These are phyloP conservation scores for Ascocoryne sarcoides DNA, from an alignment of 2,329 filamentous ascomycete genomes.

Conservation along the genomic window DNA sequence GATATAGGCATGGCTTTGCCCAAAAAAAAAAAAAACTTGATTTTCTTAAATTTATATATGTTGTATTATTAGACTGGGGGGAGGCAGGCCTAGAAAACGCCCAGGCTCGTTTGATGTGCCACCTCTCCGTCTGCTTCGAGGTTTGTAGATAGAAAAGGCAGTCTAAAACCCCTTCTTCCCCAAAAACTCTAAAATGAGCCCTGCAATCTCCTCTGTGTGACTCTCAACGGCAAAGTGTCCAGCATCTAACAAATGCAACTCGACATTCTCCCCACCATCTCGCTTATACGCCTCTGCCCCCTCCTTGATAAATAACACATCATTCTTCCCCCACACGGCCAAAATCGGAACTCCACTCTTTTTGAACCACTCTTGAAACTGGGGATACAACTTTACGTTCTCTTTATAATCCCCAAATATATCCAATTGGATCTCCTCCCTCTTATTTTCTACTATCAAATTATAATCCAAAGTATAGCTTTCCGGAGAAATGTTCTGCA, in stretches of 20 bases:
- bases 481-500: slow-evolving; percentile 16
- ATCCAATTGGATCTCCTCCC: slow-evolving; percentile 45
- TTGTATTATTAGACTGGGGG: no score
- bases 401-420: slow-evolving; percentile 48
- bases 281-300: slow-evolving; percentile 45
- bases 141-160: no score
- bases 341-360: slow-evolving; percentile 42
- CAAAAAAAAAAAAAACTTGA: no score
- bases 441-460: slow-evolving; percentile 40
- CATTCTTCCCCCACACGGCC: slow-evolving; percentile 50
- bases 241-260: slow-evolving; percentile 43
- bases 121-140: no score
- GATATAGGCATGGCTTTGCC: no score
- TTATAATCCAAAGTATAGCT: slow-evolving; percentile 40
- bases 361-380: slow-evolving; percentile 47
- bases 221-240: slow-evolving; percentile 43
- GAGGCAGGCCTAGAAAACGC: no score
- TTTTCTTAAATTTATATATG: no score
- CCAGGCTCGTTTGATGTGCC: no score
- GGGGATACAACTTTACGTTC: slow-evolving; percentile 44
- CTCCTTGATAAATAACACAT: slow-evolving; percentile 39
- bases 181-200: slow-evolving; percentile 21
- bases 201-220: slow-evolving; percentile 15
- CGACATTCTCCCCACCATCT: slow-evolving; percentile 39
- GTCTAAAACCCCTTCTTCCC: slow-evolving; percentile 19